Evolutionary conservation across 306 rosid genomes (phyloP).

Genomic region (Quercus alba): DNA sequence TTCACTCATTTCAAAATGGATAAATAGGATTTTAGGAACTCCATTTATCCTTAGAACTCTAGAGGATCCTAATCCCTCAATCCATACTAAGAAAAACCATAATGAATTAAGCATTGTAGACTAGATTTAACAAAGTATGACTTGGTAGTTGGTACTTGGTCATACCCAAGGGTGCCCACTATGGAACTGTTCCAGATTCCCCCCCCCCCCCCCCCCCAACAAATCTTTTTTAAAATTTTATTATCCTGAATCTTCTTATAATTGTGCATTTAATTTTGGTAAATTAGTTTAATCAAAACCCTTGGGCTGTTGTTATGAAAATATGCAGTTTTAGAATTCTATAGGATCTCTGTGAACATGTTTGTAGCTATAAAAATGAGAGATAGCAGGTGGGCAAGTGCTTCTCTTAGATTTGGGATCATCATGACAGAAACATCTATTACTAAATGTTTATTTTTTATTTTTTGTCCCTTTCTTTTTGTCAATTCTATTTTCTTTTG

Average conservation of each 20-base stretch:
- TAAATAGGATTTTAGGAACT: no score
- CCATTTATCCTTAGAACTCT: no score
- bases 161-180: not conserved
- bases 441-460: not conserved
- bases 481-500: not conserved
- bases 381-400: not conserved
- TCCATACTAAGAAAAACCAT: not conserved
- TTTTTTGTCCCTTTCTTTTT: not conserved
- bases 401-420: not conserved
- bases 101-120: not conserved
- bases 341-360: not conserved
- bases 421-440: not conserved
- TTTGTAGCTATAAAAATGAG: not conserved
- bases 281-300: not conserved
- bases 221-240: not conserved
- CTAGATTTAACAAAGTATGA: not conserved
- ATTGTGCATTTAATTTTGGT: not conserved
- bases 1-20: no score
- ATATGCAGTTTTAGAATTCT: not conserved
- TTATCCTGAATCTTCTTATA: not conserved
- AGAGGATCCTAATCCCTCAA: not conserved
- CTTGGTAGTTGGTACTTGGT: not conserved
- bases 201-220: not conserved
- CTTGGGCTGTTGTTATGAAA: not conserved
- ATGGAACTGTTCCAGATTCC: not conserved